Evolutionary conservation across 176 grass and related monocot genomes (phyloP).

Genomic region (Carex scoparia): DNA sequence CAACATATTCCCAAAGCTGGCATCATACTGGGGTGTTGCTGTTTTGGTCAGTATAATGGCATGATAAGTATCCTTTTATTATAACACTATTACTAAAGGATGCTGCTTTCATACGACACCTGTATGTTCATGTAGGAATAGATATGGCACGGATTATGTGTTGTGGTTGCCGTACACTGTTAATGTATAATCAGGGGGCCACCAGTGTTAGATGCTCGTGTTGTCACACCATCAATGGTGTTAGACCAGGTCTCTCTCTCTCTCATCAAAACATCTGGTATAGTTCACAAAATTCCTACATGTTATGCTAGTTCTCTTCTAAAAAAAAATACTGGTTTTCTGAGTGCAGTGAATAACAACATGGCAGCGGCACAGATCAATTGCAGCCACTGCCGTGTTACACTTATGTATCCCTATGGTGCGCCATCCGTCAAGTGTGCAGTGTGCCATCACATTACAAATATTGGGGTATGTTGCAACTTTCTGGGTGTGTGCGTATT

Average conservation of each 20-base stretch:
- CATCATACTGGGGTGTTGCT: background rate
- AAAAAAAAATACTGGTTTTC: conserved; percentile 23
- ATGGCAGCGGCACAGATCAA: conserved; percentile 48
- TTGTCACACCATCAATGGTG: conserved; percentile 76
- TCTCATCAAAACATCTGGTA: background rate
- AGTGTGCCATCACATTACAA: conserved; percentile 74
- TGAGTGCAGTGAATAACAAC: conserved; percentile 60
- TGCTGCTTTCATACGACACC: background rate
- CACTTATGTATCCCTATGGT: conserved; percentile 88
- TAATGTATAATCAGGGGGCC: conserved; percentile 76
- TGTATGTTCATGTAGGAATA: conserved; percentile 38
- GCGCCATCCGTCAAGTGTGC: conserved; percentile 90
- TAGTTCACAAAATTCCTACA: conserved; percentile 1
- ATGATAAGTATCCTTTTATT: conserved; percentile 11
- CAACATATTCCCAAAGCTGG: background rate
- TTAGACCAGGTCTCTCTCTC: conserved; percentile 50
- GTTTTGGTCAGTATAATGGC: background rate
- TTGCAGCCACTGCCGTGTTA: conserved; percentile 61
- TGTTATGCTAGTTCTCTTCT: conserved; percentile 18
- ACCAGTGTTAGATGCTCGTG: conserved; percentile 84
- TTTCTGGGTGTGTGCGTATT: background rate
- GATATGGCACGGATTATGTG: conserved; percentile 89
- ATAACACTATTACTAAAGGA: background rate
- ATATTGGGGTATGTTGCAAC: conserved; percentile 40
- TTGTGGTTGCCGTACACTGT: conserved; percentile 71